A percentile compares a stretch with the other conserved stretches of the same genome.
Evolutionary conservation across 208 protist species (phyloP).

Genomic region (Acanthamoeba royreba): DNA sequence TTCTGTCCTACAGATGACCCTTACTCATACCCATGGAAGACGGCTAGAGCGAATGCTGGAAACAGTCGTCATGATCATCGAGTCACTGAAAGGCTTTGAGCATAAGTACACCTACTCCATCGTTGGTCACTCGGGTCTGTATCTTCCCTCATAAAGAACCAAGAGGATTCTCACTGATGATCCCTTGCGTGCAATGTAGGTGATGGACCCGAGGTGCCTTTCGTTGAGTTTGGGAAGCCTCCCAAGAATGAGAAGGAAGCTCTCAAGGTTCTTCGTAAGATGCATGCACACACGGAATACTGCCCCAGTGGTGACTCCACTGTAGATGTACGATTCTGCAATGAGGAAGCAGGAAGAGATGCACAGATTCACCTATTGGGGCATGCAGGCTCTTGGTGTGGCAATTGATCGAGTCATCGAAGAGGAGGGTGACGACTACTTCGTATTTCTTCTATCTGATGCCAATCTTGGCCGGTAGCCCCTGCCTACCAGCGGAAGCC

Average conservation of each 20-base stretch:
- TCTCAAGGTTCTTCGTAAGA: conserved; percentile 83
- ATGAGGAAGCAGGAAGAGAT: background rate
- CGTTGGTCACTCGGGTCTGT: conserved; percentile 81
- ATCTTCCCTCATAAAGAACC: too few species aligned
- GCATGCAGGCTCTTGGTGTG: background rate
- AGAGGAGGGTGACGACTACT: conserved; percentile 87
- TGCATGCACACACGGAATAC: conserved; percentile 91
- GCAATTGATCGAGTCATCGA: conserved; percentile 30
- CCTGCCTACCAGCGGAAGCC: conserved; percentile 2
- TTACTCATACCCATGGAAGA: too few species aligned
- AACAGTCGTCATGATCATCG: conserved; percentile 89
- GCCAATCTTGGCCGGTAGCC: conserved; percentile 89
- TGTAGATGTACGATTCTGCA: too few species aligned
- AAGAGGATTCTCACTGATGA: background rate
- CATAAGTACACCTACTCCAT: conserved; percentile 88
- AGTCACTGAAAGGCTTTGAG: conserved; percentile 87
- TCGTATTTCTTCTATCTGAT: conserved; percentile 92
- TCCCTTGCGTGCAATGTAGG: conserved; percentile 69
- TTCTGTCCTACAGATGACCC: too few species aligned
- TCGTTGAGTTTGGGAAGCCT: conserved; percentile 53
- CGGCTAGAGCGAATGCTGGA: conserved; percentile 86
- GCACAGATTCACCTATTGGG: background rate
- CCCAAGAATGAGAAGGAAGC: conserved; percentile 59
- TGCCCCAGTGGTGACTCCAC: conserved; percentile 90
- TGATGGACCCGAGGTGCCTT: conserved; percentile 82